These are phyloP conservation scores for Mixia osmundae DNA, from an alignment of 1,284 basidiomycete genomes.

Conservation along the genomic window DNA sequence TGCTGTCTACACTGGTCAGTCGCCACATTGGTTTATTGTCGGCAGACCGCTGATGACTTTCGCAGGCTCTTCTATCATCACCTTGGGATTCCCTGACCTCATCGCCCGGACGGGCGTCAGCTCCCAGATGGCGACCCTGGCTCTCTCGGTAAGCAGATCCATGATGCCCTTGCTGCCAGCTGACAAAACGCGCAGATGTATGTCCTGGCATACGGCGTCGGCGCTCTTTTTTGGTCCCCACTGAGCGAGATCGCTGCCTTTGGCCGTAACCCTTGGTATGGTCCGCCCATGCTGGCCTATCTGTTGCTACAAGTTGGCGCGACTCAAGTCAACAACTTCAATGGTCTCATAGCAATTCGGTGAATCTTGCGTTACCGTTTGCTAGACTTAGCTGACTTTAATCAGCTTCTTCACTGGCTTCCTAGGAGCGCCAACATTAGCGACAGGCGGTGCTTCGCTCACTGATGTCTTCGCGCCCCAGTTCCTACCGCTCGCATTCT, in stretches of 20 bases:
- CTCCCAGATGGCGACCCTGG: too few species aligned
- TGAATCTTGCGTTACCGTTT: constrained; percentile 5
- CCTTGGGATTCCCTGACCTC: too few species aligned
- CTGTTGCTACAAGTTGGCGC: constrained; percentile 6
- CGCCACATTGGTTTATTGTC: too few species aligned
- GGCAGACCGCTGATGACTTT: too few species aligned
- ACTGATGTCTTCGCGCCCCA: constrained; percentile 13
- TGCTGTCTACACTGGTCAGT: too few species aligned
- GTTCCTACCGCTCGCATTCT: constrained; percentile 4
- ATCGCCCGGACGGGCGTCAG: too few species aligned
- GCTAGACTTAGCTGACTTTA: constrained; percentile 4
- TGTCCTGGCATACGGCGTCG: constrained; percentile 16
- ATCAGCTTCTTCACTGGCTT: constrained; percentile 17
- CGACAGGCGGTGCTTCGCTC: constrained; percentile 18
- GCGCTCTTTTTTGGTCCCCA: constrained; percentile 13
- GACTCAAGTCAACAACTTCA: constrained; percentile 1
- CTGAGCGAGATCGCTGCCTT: constrained; percentile 13
- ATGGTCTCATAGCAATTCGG: constrained; percentile 6
- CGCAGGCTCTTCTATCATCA: too few species aligned
- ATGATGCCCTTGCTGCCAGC: too few species aligned
- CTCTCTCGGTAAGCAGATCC: too few species aligned
- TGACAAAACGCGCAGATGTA: too few species aligned
- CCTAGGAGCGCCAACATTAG: constrained; percentile 16
- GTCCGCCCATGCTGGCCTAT: constrained; percentile 7
- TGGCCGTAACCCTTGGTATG: constrained; percentile 13